These are phyloP conservation scores for Suillus americanus DNA, from an alignment of 768 basidiomycete species.

Conservation along the genomic window DNA sequence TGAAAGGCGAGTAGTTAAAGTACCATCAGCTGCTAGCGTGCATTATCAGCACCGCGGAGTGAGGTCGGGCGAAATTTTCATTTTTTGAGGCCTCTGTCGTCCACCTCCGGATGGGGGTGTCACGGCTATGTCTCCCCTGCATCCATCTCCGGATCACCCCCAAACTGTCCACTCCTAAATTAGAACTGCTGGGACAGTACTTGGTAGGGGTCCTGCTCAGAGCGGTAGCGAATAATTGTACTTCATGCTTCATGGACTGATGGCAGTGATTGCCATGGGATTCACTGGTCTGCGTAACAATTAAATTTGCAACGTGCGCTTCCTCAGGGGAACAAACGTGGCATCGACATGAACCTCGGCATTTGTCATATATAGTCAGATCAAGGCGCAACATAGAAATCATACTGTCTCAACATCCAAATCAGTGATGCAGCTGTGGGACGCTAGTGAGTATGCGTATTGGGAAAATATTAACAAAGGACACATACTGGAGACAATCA, in stretches of 20 bases:
- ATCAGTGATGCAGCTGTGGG: slow-evolving; percentile 59
- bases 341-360: background rate
- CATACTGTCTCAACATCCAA: slow-evolving; percentile 87
- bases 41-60: background rate
- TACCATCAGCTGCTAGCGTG: background rate
- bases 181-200: background rate
- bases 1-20: too few species aligned
- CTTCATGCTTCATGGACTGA: background rate
- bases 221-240: too few species aligned
- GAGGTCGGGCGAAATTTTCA: background rate
- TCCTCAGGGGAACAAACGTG: background rate
- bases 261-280: background rate
- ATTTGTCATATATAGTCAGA: background rate
- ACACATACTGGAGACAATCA: slow-evolving; percentile 82
- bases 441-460: slow-evolving; percentile 13
- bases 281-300: background rate
- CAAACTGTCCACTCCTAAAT: background rate
- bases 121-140: background rate
- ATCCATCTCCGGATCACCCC: background rate
- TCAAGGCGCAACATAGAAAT: slow-evolving; percentile 64
- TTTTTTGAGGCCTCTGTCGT: background rate
- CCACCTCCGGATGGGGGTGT: background rate
- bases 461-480: background rate
- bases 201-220: background rate
- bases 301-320: background rate